phyloP scores from a whole-genome alignment of 345 rosid genomes.

The Eutrema heterophyllum region DNA sequence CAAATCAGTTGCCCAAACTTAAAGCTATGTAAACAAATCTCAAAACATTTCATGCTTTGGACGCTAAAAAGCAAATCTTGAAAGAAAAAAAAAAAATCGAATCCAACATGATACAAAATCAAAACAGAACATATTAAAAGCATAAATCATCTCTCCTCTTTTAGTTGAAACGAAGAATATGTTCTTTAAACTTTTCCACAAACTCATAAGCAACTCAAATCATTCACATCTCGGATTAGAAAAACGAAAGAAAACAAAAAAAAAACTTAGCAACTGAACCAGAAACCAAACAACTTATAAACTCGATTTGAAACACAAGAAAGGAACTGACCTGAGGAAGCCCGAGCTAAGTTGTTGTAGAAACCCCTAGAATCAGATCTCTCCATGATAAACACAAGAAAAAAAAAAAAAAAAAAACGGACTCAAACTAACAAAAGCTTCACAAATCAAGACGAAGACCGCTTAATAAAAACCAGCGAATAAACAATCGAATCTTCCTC shows the following conservation, averaged over 20 bases:
- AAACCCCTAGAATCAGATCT: constrained; percentile 50
- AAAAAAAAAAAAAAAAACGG: not conserved
- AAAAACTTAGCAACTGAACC: too few species aligned
- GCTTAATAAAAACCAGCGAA: not conserved
- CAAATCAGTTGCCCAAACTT: not conserved
- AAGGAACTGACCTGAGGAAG: constrained; percentile 44
- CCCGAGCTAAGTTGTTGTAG: constrained; percentile 35
- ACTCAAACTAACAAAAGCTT: constrained; percentile 5
- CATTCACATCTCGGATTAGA: not conserved
- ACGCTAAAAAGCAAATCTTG: too few species aligned
- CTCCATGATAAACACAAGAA: constrained; percentile 44
- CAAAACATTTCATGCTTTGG: too few species aligned
- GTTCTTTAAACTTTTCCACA: too few species aligned
- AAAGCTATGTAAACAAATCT: not conserved
- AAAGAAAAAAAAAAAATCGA: not conserved
- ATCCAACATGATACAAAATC: not conserved
- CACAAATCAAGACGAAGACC: not conserved
- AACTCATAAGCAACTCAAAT: not conserved
- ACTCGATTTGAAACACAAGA: not conserved
- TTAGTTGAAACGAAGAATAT: not conserved
- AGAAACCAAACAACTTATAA: not conserved
- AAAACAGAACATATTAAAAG: not conserved
- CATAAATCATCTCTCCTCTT: not conserved
- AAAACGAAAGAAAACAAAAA: too few species aligned
- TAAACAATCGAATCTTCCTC: not conserved